These are phyloP conservation scores for Ambrosia artemisiifolia DNA, from an alignment of 129 eudicot genomes.

Conservation along the genomic window DNA sequence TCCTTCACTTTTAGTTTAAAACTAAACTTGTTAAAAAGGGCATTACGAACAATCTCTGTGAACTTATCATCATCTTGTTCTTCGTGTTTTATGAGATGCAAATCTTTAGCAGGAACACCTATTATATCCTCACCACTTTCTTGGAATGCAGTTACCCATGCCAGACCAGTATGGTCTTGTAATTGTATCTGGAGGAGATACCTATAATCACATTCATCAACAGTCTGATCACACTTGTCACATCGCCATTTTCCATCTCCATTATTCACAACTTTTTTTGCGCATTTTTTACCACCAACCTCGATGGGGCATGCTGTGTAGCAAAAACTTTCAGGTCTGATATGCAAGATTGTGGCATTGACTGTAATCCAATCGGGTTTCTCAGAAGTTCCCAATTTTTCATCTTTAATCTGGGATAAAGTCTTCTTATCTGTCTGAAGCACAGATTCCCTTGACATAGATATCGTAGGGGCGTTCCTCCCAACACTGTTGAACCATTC, in stretches of 20 bases:
- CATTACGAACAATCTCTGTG: slow-evolving; percentile 41
- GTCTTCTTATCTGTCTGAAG: slow-evolving; percentile 59
- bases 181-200: slow-evolving; percentile 77
- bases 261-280: slow-evolving; percentile 75
- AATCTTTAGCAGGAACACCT: slow-evolving; percentile 68
- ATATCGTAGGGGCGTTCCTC: slow-evolving; percentile 45
- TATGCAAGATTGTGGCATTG: slow-evolving; percentile 46
- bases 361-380: slow-evolving; percentile 80
- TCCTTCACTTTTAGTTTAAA: slow-evolving; percentile 87
- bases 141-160: slow-evolving; percentile 79
- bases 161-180: slow-evolving; percentile 78
- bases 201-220: slow-evolving; percentile 79
- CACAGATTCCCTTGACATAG: slow-evolving; percentile 53
- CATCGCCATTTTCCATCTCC: slow-evolving; percentile 96
- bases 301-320: slow-evolving; percentile 83
- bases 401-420: slow-evolving; percentile 83
- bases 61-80: slow-evolving; percentile 68
- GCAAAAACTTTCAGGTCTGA: slow-evolving; percentile 65
- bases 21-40: slow-evolving; percentile 36
- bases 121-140: slow-evolving; percentile 74
- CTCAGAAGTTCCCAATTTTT: slow-evolving; percentile 76
- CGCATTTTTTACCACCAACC: slow-evolving; percentile 67
- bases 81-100: slow-evolving; percentile 56
- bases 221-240: slow-evolving; percentile 67
- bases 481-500: slow-evolving; percentile 74